A percentile compares a stretch with the other conserved stretches of the same genome.
phyloP scores from a whole-genome alignment of 495 filamentous ascomycete species.

The Aspergillus funiculosus region DNA sequence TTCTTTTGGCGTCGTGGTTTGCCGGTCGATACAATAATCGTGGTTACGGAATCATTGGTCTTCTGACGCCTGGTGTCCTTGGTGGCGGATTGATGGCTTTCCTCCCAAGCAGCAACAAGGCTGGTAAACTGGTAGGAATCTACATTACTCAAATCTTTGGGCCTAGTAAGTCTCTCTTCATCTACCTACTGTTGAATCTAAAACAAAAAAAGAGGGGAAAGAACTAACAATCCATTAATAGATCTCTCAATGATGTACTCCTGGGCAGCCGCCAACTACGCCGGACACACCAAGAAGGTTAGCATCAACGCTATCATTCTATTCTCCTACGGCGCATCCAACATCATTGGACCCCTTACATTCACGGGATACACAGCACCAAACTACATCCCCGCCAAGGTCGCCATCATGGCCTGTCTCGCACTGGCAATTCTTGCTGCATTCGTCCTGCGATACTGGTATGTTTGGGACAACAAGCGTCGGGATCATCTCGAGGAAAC shows the following conservation, averaged over 20 bases:
- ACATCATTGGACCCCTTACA: conserved; percentile 56
- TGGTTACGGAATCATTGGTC: conserved; percentile 40
- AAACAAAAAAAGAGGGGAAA: conserved; percentile 11
- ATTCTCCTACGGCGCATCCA: conserved; percentile 46
- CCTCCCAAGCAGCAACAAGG: conserved; percentile 32
- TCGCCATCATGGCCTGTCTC: conserved; percentile 48
- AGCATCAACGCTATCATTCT: conserved; percentile 35
- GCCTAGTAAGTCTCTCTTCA: conserved; percentile 23
- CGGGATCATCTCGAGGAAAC: too few species aligned
- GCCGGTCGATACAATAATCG: conserved; percentile 37
- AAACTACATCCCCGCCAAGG: conserved; percentile 52
- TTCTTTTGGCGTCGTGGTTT: conserved; percentile 43
- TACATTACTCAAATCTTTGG: conserved; percentile 60
- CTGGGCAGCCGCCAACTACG: conserved; percentile 40
- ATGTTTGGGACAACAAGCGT: too few species aligned
- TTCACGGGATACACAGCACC: conserved; percentile 48
- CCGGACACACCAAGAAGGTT: conserved; percentile 40
- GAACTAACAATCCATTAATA: conserved; percentile 32
- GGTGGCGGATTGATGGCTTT: conserved; percentile 58
- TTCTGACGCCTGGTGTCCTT: conserved; percentile 39
- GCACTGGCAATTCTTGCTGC: conserved; percentile 39
- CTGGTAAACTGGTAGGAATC: conserved; percentile 54
- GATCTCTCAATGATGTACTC: conserved; percentile 41
- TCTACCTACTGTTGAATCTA: not conserved
- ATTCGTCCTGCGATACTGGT: too few species aligned